Conservation (phyloP, 805 yeast genomes). For the Metschnikowia chrysomelidarum region DNA sequence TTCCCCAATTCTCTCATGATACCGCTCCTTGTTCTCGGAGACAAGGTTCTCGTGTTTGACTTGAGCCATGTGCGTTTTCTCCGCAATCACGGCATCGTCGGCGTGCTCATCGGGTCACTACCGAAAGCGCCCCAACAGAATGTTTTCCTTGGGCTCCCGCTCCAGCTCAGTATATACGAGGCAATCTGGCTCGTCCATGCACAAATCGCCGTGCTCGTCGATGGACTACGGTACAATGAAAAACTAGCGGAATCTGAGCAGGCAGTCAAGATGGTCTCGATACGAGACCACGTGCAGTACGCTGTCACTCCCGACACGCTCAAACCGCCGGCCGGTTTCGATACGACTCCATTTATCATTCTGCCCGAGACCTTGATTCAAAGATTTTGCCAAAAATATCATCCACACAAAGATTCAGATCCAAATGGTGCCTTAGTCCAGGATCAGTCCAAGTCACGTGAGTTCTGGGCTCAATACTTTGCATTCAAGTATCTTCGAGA, state of each 20-base stretch:
- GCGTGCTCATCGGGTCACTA: conserved; percentile 78
- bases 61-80: conserved; percentile 51
- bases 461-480: conserved; percentile 12
- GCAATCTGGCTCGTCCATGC: conserved; percentile 57
- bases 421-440: background rate
- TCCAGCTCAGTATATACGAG: conserved; percentile 73
- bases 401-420: too few relatives aligned
- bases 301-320: conserved; percentile 14
- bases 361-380: conserved; percentile 3
- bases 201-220: conserved; percentile 43
- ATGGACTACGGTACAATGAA: conserved; percentile 31
- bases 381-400: conserved; percentile 4
- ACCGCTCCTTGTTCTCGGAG: conserved; percentile 20
- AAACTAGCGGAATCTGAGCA: conserved; percentile 4
- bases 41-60: conserved; percentile 55
- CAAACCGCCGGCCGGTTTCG: conserved; percentile 1
- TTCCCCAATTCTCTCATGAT: conserved; percentile 10
- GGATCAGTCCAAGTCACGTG: background rate
- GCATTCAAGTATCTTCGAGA: conserved; percentile 41
- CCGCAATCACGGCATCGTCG: conserved; percentile 65
- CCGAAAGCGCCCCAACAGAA: conserved; percentile 94
- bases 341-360: conserved; percentile 1
- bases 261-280: conserved; percentile 2
- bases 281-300: conserved; percentile 11
- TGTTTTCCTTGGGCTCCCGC: conserved; percentile 79